Base-by-base conservation (phyloP, 495 filamentous ascomycete species). In the Letharia lupina region DNA sequence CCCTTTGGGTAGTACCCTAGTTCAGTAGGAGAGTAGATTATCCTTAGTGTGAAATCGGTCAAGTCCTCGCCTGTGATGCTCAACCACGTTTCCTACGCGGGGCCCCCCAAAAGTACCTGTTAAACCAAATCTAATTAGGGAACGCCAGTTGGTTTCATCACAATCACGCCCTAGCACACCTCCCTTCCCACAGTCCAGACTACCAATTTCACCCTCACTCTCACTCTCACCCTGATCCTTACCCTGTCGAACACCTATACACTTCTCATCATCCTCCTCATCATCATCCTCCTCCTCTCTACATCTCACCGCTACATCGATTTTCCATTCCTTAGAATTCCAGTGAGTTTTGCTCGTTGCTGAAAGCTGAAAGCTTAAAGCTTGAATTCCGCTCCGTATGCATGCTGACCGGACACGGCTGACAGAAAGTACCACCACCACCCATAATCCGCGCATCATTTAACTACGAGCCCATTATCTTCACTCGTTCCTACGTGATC, bases 251-350 rank as follows among this genome's bases (percentile, higher is more conserved):
- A 28, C 23, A 28, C 23, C 23, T 28, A 28, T 28, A 28, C 23
- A 28, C 23, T 28, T 28, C 23, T 28, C 23, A 28, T 68, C 44
- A 50, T 31, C 63, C 48, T 56, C n/a, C 23, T 60, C 56, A 20
- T 60, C 56, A 20, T 47, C 44, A 61, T 44, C 57, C 16, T 61
- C 42, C 58, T 40, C 23, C 65, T 54, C n/a, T 44, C 50, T n/a
- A 50, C 57, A 45, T 62, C 68, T 64, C 70, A 71, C 70, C 67
- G 70, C 70, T 65, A 57, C 33, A 40, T 63, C 57, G 33, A 57
- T 54, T 33, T 13, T 56, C 65, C 48, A 57, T 69, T 65, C 28
- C 67, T 65, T 23, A 45, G 37, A 48, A 42, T n/a, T 16, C 28
- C 33, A 28, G 69, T 68, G 31, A 47, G 64, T 69, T 42, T 47